phyloP scores from a whole-genome alignment of 2,329 filamentous ascomycete genomes.

The Sporothrix pallida region DNA sequence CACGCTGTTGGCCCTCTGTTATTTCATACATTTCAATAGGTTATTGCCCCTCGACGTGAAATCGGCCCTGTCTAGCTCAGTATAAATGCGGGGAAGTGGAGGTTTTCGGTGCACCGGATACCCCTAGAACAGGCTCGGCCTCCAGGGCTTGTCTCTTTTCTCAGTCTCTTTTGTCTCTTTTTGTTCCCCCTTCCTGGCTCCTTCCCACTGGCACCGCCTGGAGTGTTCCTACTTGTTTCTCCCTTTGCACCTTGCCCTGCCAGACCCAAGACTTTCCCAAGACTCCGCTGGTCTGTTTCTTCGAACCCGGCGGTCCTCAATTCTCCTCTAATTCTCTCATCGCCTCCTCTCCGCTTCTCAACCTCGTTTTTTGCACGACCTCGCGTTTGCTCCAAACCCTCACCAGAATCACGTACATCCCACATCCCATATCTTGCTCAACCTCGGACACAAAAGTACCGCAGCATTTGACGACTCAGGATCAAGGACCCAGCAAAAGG shows the following conservation, averaged over 20 bases:
- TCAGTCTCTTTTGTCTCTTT: not conserved
- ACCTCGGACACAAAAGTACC: not conserved
- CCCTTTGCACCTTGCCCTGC: conserved; percentile 14
- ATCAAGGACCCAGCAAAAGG: not conserved
- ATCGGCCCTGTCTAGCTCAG: conserved; percentile 21
- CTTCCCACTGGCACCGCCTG: conserved; percentile 11
- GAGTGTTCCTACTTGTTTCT: not conserved
- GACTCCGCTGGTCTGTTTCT: not conserved
- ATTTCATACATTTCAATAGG: not conserved
- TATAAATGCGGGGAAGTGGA: conserved; percentile 37
- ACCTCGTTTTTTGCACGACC: not conserved
- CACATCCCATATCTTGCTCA: not conserved
- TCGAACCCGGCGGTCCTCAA: not conserved
- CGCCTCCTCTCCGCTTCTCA: not conserved
- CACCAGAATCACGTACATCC: conserved; percentile 9
- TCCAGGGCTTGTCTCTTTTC: conserved; percentile 17
- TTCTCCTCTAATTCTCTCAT: not conserved
- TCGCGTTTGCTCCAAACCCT: not conserved
- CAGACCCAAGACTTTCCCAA: not conserved
- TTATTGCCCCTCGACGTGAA: not conserved
- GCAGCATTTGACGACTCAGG: not conserved
- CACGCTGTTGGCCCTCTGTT: not conserved
- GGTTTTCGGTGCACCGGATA: conserved; percentile 35
- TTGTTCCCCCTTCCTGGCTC: not conserved
- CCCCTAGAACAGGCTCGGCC: conserved; percentile 17